Conservation (phyloP, 140 eudicot genomes). For the Bidens hawaiensis region DNA sequence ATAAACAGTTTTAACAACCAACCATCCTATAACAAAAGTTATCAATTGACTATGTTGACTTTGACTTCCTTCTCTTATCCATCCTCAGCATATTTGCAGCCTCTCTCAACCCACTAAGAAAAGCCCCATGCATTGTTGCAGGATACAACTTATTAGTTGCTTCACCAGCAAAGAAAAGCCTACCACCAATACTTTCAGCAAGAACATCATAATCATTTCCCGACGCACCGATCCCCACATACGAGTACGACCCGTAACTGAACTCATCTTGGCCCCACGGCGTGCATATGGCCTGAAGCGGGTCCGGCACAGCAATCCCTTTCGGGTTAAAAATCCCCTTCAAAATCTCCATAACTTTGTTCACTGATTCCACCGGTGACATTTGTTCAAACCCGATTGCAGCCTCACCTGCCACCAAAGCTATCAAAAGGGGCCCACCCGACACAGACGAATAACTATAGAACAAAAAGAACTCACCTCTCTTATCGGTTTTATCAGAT, state of each 20-base stretch:
- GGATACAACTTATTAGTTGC: constrained; percentile 95
- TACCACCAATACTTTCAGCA: constrained; percentile 76
- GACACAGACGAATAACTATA: too few species aligned
- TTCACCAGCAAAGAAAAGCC: constrained; percentile 96
- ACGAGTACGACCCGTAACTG: constrained; percentile 79
- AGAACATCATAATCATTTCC: constrained; percentile 95
- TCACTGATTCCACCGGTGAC: constrained; percentile 82
- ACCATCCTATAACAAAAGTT: constrained; percentile 33
- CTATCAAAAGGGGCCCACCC: too few species aligned
- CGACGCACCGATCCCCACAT: constrained; percentile 88
- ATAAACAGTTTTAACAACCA: constrained; percentile 4
- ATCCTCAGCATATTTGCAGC: constrained; percentile 86
- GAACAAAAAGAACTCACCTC: too few species aligned
- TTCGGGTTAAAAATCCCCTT: too few species aligned
- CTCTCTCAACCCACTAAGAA: constrained; percentile 96
- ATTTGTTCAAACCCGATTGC: constrained; percentile 69
- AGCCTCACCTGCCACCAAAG: too few species aligned
- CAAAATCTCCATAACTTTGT: constrained; percentile 64
- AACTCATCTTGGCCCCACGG: too few species aligned
- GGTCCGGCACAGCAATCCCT: constrained; percentile 95
- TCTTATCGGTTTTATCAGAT: too few species aligned
- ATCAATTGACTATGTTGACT: constrained; percentile 12
- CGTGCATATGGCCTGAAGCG: constrained; percentile 86
- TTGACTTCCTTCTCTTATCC: constrained; percentile 41
- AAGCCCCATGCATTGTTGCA: constrained; percentile 99